A percentile compares a stretch with the other conserved stretches of the same genome.
phyloP scores from a whole-genome alignment of 2,329 filamentous ascomycete genomes.

The Diaporthe sp. region DNA sequence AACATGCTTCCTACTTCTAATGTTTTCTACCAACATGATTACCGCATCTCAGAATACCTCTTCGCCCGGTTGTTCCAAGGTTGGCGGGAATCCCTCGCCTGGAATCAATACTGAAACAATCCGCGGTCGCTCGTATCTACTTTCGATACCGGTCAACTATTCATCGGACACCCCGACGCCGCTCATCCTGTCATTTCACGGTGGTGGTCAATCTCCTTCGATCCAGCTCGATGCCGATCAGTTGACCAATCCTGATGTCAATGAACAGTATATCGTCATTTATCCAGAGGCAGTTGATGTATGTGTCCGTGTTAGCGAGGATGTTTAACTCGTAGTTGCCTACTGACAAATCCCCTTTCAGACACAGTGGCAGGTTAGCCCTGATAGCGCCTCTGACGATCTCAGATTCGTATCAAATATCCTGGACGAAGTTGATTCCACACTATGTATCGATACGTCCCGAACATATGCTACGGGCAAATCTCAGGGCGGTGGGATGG shows the following conservation, averaged over 20 bases:
- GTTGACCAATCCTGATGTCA: neutral
- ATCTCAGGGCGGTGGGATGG: constrained; percentile 6
- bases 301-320: neutral
- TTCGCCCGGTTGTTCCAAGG: neutral
- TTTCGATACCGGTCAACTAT: neutral
- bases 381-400: constrained; percentile 1
- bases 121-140: constrained; percentile 2
- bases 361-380: constrained; percentile 8
- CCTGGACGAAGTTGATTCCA: neutral
- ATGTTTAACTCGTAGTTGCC: neutral
- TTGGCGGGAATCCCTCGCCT: neutral
- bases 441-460: neutral
- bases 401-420: neutral
- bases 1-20: neutral
- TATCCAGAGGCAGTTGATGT: constrained; percentile 3
- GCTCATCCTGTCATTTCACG: constrained; percentile 12
- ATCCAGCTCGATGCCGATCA: constrained; percentile 5
- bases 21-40: neutral
- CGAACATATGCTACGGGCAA: neutral
- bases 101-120: neutral
- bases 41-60: neutral
- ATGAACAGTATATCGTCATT: neutral
- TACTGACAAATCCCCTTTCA: neutral
- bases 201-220: constrained; percentile 7
- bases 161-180: constrained; percentile 2